Evolutionary conservation across 2,329 filamentous ascomycete species (phyloP).

Genomic region (Emergomyces pasteurianus): DNA sequence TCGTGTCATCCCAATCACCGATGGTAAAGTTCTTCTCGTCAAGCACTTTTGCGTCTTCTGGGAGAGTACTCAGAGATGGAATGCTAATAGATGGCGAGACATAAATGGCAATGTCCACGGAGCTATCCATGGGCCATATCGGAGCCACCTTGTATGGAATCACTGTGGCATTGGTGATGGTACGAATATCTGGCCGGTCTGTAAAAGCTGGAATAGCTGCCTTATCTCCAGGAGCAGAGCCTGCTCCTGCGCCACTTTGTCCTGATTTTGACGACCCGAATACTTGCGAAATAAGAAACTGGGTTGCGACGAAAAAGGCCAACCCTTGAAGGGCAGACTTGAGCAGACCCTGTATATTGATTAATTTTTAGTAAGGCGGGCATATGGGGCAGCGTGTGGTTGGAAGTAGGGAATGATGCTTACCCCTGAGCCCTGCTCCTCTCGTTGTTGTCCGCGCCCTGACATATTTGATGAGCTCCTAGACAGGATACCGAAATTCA

Average conservation of each 20-base stretch:
- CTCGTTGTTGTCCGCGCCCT: conserved; percentile 19
- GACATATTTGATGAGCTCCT: neutral
- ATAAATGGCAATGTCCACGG: conserved; percentile 73
- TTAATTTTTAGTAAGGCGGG: no score
- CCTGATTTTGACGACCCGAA: conserved; percentile 27
- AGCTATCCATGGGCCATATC: conserved; percentile 72
- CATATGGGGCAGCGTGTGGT: no score
- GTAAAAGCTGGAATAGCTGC: conserved; percentile 49
- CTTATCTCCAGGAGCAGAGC: conserved; percentile 10
- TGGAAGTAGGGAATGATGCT: conserved; percentile 13
- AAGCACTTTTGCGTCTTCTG: conserved; percentile 55
- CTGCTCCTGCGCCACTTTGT: conserved; percentile 16
- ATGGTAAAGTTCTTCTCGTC: conserved; percentile 70
- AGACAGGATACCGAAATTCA: neutral
- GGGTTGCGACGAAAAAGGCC: conserved; percentile 47
- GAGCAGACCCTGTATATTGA: conserved; percentile 28
- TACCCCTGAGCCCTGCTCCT: conserved; percentile 16
- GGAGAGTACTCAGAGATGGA: conserved; percentile 52
- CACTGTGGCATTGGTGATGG: conserved; percentile 48
- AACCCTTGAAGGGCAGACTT: conserved; percentile 42
- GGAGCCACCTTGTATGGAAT: conserved; percentile 65
- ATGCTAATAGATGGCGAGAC: conserved; percentile 64
- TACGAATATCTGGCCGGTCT: conserved; percentile 45
- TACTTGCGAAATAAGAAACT: conserved; percentile 46
- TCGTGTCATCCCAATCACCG: conserved; percentile 66